Percentiles rank a stretch among this genome's conserved stretches.
Conservation (phyloP, 2,329 filamentous ascomycete genomes). For the Paramyrothecium roridum region DNA sequence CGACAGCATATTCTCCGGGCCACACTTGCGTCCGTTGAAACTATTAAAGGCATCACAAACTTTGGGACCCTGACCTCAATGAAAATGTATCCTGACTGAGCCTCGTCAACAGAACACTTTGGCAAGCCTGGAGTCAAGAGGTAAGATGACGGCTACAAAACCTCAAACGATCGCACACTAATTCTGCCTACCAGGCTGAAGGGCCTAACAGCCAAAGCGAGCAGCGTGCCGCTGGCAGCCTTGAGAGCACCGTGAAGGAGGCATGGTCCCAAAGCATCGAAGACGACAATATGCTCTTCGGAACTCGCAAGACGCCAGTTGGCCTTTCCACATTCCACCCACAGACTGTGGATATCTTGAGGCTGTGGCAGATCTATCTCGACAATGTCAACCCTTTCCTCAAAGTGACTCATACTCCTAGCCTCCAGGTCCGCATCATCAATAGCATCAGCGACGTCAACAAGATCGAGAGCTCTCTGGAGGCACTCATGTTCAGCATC, state of each 20-base stretch:
- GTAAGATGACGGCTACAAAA: constrained; percentile 22
- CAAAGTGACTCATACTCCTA: constrained; percentile 57
- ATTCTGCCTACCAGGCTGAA: constrained; percentile 1
- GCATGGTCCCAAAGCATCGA: constrained; percentile 41
- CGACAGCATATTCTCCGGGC: too few species aligned
- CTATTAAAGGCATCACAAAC: too few species aligned
- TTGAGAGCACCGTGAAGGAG: constrained; percentile 31
- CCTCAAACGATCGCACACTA: not conserved
- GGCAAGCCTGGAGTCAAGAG: constrained; percentile 39
- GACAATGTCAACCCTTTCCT: constrained; percentile 57
- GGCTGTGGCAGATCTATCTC: constrained; percentile 56
- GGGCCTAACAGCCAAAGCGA: not conserved
- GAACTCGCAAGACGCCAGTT: constrained; percentile 32
- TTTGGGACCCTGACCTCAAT: too few species aligned
- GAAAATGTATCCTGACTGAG: too few species aligned
- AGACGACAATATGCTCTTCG: constrained; percentile 51
- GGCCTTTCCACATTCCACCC: constrained; percentile 50
- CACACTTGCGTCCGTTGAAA: too few species aligned
- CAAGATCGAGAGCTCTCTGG: constrained; percentile 35
- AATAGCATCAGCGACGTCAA: constrained; percentile 41
- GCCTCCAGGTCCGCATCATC: constrained; percentile 48
- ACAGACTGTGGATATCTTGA: constrained; percentile 38
- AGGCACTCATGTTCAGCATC: constrained; percentile 56
- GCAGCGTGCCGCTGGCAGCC: not conserved
- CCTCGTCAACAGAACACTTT: constrained; percentile 34